A percentile compares a stretch with the other conserved stretches of the same genome.
These are phyloP conservation scores for Porodaedalea pini DNA, from an alignment of 1,284 basidiomycete species.

Conservation along the genomic window DNA sequence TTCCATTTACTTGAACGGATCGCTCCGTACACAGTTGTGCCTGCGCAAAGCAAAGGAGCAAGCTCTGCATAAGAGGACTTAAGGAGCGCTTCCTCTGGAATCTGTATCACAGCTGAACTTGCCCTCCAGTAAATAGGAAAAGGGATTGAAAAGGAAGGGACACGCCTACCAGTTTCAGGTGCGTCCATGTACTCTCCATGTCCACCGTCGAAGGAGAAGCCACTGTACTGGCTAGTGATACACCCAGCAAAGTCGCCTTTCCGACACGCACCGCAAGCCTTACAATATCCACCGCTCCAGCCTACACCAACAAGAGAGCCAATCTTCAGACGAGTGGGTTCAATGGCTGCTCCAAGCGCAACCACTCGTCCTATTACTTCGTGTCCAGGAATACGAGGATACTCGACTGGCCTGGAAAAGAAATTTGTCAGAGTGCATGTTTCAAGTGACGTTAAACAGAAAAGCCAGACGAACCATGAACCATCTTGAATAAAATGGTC, in stretches of 20 bases:
- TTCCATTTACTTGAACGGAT: slow-evolving; percentile 13
- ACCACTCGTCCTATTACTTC: slow-evolving; percentile 25
- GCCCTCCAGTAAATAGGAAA: neutral
- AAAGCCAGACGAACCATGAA: slow-evolving; percentile 24
- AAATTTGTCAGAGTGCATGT: neutral
- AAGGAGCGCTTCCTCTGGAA: slow-evolving; percentile 8
- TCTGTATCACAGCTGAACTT: slow-evolving; percentile 6
- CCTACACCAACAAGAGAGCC: slow-evolving; percentile 24
- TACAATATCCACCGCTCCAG: slow-evolving; percentile 27
- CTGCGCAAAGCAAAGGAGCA: slow-evolving; percentile 27
- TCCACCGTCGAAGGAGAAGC: slow-evolving; percentile 26
- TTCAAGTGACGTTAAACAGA: neutral
- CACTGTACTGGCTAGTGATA: slow-evolving; percentile 20
- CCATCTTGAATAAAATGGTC: slow-evolving; percentile 28
- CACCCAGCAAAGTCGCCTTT: slow-evolving; percentile 25
- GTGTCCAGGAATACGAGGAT: slow-evolving; percentile 25
- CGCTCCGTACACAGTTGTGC: slow-evolving; percentile 23
- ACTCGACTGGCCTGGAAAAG: slow-evolving; percentile 10
- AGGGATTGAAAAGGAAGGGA: neutral
- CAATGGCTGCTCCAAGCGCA: slow-evolving; percentile 18
- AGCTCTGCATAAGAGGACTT: slow-evolving; percentile 18
- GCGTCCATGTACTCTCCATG: slow-evolving; percentile 25
- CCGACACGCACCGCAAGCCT: slow-evolving; percentile 21
- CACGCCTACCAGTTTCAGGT: slow-evolving; percentile 8
- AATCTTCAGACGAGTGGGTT: slow-evolving; percentile 17